Evolutionary conservation across 78 protist species (phyloP), one percentile per base, ranked within the genome.

Genomic region (Planoprotostelium fungivorum): DNA sequence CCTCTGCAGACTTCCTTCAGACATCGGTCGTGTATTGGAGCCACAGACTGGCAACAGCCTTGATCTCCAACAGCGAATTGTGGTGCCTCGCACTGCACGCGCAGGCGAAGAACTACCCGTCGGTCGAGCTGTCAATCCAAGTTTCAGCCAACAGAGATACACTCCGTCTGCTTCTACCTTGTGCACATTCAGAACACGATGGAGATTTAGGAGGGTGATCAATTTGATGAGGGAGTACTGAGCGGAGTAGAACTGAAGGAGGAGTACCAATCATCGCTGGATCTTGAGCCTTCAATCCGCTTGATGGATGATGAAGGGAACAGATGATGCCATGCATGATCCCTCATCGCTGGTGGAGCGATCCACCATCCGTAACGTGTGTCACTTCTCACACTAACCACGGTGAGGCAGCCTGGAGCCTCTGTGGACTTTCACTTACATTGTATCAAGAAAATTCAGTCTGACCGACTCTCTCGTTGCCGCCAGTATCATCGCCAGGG

Each of bases 401-500:
- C 97, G 83, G 83, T 51, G 83, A 51, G 83, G 83, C n/a, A 91
- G 93, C 87, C 87, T 31, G 93, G 87, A 90, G 83, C 25, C 36
- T 28, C 34, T 29, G 85, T 36, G 34, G 37, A 86, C 23, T 29
- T 28, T 29, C 23, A 0, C 87, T 5, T 31, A 88, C 1, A 73
- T 31, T 37, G 9, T 38, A 38, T 89, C 23, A 90, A 98, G 99
- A 87, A 97, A 98, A 97, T 96, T 99, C 85, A 99, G 99, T 34
- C 93, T 99, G 9, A 98, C 99, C 29, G 99, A 99, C 91, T 99
- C 99, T n/a, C 97, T 99, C 38, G 93, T 99, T 36, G 95, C 95
- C 89, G 99, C 99, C 83, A 99, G 99, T 93, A 99, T 99, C 86
- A 99, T 99, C 83, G 97, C 99, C 85, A 88, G 86, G 29, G 89